These are phyloP conservation scores for Trifolium subterraneum DNA, from an alignment of 306 rosid species.

Conservation along the genomic window DNA sequence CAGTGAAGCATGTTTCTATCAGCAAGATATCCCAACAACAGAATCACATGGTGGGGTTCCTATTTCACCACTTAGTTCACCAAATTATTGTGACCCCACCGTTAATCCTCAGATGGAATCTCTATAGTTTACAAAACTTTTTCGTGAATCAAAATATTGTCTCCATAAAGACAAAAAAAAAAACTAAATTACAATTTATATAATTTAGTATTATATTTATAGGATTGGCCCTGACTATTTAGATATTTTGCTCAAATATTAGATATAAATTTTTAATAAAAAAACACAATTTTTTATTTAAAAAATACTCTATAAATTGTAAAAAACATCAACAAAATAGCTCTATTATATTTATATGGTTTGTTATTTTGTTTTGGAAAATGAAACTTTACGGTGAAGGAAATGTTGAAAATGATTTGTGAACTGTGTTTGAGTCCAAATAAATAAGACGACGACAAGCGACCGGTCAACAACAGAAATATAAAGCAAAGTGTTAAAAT, in stretches of 20 bases:
- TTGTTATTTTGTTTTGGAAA: neutral
- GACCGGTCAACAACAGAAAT: conserved; percentile 29
- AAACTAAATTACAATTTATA: too few relatives aligned
- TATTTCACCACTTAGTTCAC: conserved; percentile 28
- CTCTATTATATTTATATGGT: neutral
- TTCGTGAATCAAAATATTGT: too few relatives aligned
- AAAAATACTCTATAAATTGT: too few relatives aligned
- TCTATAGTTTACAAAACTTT: neutral
- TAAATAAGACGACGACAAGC: conserved; percentile 3
- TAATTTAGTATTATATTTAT: too few relatives aligned
- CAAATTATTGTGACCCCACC: conserved; percentile 42
- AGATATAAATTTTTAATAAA: too few relatives aligned
- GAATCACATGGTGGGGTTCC: conserved; percentile 34
- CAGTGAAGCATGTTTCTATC: conserved; percentile 21
- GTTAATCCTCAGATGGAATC: conserved; percentile 32
- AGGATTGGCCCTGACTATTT: too few relatives aligned
- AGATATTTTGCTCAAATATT: too few relatives aligned
- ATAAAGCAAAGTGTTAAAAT: conserved; percentile 2
- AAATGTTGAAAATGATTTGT: conserved; percentile 23
- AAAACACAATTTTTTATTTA: too few relatives aligned
- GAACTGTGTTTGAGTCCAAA: conserved; percentile 26
- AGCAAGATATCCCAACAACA: conserved; percentile 24
- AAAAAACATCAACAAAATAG: too few relatives aligned
- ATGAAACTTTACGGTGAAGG: conserved; percentile 8
- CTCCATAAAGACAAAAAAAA: too few relatives aligned